These are phyloP conservation scores for Paecilomyces formosus DNA, from an alignment of 2,329 filamentous ascomycete genomes.

Conservation along the genomic window DNA sequence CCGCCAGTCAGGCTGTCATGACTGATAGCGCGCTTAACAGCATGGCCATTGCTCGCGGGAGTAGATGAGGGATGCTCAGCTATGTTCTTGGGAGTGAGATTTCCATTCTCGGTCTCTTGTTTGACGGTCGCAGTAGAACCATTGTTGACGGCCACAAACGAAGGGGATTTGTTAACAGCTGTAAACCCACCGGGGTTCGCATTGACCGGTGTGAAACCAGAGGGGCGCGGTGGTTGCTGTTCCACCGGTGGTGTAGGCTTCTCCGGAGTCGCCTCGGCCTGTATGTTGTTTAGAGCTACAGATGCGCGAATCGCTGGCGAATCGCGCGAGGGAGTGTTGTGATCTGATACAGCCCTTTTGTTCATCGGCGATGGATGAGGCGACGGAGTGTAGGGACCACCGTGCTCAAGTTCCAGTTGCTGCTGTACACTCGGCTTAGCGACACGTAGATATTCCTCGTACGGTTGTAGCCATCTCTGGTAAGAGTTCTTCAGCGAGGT, in stretches of 20 bases:
- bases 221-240: conserved; percentile 31
- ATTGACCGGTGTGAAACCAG: conserved; percentile 69
- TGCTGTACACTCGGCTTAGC: conserved; percentile 96
- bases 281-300: conserved; percentile 48
- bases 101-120: conserved; percentile 47
- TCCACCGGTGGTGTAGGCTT: conserved; percentile 28
- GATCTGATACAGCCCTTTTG: conserved; percentile 41
- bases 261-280: conserved; percentile 22
- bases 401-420: conserved; percentile 86
- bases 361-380: conserved; percentile 69
- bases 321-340: conserved; percentile 43
- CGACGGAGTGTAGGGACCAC: conserved; percentile 76
- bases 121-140: conserved; percentile 32
- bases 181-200: conserved; percentile 47
- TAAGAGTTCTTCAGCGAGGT: conserved; percentile 98
- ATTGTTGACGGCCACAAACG: conserved; percentile 36
- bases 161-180: conserved; percentile 48
- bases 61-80: conserved; percentile 56
- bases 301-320: conserved; percentile 60
- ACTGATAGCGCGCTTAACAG: conserved; percentile 72
- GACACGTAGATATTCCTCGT: conserved; percentile 85
- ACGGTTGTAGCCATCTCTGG: conserved; percentile 92
- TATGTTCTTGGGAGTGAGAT: conserved; percentile 55
- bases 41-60: conserved; percentile 44
- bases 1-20: conserved; percentile 40